Conservation (phyloP, 352 stramenopile species). For the Globisporangium apiculatum region DNA sequence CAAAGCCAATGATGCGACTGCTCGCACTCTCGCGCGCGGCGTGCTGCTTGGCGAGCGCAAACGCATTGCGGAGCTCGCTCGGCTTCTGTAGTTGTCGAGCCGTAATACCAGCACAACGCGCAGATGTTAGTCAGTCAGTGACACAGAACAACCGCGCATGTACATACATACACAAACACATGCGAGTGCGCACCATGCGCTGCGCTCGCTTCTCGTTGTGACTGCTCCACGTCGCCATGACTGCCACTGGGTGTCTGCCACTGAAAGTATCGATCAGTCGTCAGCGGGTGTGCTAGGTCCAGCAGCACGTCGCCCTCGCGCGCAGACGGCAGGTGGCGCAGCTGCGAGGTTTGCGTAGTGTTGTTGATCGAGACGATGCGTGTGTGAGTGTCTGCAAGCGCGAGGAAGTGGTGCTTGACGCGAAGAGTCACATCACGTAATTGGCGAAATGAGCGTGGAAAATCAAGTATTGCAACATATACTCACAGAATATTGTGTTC, state of each 20-base stretch:
- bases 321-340: background rate
- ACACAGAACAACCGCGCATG: too few relatives aligned
- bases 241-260: background rate
- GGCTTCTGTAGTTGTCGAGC: constrained; percentile 32
- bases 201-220: constrained; percentile 12
- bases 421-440: background rate
- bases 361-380: background rate
- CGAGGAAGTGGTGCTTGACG: background rate
- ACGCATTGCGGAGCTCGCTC: constrained; percentile 59
- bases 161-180: background rate
- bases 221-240: constrained; percentile 11
- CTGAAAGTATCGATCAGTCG: background rate
- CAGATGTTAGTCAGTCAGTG: background rate
- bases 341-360: background rate
- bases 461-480: too few relatives aligned
- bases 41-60: constrained; percentile 44
- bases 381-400: background rate
- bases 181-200: constrained; percentile 11
- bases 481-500: too few relatives aligned
- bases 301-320: too few relatives aligned
- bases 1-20: constrained; percentile 51
- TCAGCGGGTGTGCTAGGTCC: background rate
- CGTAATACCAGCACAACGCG: background rate
- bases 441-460: too few relatives aligned
- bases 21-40: constrained; percentile 24